A percentile compares a stretch with the other conserved stretches of the same genome.
Evolutionary conservation across 192 early-diverging fungal genomes (phyloP).

Genomic region (Allomyces macrogynus): DNA sequence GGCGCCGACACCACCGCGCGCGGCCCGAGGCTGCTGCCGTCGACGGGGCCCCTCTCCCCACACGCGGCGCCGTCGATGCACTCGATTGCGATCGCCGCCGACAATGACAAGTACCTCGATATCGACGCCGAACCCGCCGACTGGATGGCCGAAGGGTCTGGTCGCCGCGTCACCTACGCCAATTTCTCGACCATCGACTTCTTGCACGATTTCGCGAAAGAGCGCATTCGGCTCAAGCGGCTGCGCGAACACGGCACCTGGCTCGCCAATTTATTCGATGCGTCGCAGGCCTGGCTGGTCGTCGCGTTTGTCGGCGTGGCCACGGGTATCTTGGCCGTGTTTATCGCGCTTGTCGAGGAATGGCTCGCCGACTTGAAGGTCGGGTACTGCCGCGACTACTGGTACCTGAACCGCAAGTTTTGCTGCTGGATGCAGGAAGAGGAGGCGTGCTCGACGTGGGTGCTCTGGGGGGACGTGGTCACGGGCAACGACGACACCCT

Average conservation of each 20-base stretch:
- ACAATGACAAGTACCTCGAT: no score
- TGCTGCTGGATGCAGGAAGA: slow-evolving; percentile 57
- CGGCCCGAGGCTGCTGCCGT: no score
- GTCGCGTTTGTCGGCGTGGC: slow-evolving; percentile 52
- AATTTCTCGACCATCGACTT: slow-evolving; percentile 61
- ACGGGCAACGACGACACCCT: background rate
- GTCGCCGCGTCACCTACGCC: slow-evolving; percentile 8
- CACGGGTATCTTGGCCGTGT: slow-evolving; percentile 65
- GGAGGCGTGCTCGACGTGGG: slow-evolving; percentile 49
- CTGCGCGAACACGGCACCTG: slow-evolving; percentile 24
- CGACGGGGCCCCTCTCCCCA: no score
- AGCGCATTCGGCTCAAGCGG: slow-evolving; percentile 43
- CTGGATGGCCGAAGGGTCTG: background rate
- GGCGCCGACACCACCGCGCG: no score
- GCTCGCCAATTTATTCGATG: slow-evolving; percentile 32
- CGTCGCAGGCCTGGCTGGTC: slow-evolving; percentile 68
- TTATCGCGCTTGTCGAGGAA: slow-evolving; percentile 74
- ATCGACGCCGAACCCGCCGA: no score
- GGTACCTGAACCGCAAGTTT: slow-evolving; percentile 83
- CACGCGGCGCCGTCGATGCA: no score
- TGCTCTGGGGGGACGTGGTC: slow-evolving; percentile 42
- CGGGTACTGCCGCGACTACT: slow-evolving; percentile 57
- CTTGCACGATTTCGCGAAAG: slow-evolving; percentile 75
- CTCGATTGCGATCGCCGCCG: no score
- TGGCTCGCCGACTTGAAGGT: slow-evolving; percentile 78